phyloP scores from a whole-genome alignment of 164 flowering plant genomes.

The Brasenia schreberi region DNA sequence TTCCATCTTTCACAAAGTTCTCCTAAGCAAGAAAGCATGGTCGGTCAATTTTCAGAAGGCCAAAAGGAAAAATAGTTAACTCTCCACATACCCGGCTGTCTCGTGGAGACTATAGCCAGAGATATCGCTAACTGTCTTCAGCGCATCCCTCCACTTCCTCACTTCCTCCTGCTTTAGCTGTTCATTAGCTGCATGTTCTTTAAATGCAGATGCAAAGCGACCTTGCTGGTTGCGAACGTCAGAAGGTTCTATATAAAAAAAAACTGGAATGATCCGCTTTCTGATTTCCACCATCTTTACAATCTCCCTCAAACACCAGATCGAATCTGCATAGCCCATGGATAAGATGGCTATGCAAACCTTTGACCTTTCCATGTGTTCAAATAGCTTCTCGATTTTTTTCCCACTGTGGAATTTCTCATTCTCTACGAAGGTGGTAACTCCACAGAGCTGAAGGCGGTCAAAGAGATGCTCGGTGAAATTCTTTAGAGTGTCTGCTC shows the following conservation, averaged over 20 bases:
- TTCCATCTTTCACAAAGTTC: no score
- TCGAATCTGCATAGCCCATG: not conserved
- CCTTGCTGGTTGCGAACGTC: not conserved
- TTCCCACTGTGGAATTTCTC: not conserved
- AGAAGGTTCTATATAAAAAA: not conserved
- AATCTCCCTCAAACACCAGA: not conserved
- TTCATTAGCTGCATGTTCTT: not conserved
- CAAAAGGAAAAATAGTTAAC: not conserved
- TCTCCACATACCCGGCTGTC: not conserved
- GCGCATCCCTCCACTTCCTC: not conserved
- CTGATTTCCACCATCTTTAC: not conserved
- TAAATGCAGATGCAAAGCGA: not conserved
- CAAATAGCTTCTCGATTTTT: not conserved
- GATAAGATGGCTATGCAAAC: not conserved
- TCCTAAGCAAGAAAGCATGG: not conserved
- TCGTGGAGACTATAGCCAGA: not conserved
- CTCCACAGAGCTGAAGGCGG: not conserved
- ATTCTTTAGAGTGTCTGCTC: not conserved
- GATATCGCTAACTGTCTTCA: not conserved
- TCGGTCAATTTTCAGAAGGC: not conserved
- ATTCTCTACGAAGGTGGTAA: not conserved
- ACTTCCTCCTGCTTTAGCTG: not conserved
- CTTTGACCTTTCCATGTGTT: not conserved
- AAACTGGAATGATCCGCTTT: not conserved
- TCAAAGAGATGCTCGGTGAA: not conserved